phyloP scores from a whole-genome alignment of 805 yeast genomes.

The Yueomyces sinensis region DNA sequence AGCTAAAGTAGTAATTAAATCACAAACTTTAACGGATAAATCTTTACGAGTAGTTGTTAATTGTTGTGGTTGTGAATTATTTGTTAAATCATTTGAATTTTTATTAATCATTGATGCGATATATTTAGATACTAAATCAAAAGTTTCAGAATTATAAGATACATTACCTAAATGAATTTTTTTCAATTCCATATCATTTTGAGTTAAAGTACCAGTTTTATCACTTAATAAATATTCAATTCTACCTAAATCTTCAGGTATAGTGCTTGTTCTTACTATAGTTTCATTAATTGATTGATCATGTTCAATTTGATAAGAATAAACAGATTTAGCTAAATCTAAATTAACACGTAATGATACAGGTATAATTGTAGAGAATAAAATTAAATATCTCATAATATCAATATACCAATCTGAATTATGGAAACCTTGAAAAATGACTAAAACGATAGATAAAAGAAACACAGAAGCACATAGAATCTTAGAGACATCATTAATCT shows the following conservation, averaged over 20 bases:
- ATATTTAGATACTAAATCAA: conserved; percentile 74
- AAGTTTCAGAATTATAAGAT: conserved; percentile 81
- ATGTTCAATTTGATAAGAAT: conserved; percentile 88
- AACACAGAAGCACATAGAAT: conserved; percentile 82
- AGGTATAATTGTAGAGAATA: conserved; percentile 92
- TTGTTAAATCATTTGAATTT: conserved; percentile 4
- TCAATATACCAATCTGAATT: conserved; percentile 74
- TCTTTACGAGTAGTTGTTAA: conserved; percentile 41
- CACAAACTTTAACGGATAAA: conserved; percentile 61
- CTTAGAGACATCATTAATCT: conserved; percentile 79
- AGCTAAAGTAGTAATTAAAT: conserved; percentile 69
- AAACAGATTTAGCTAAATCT: conserved; percentile 90
- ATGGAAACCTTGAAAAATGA: conserved; percentile 66
- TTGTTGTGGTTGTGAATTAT: conserved; percentile 6
- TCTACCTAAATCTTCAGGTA: conserved; percentile 95
- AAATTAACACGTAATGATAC: conserved; percentile 88
- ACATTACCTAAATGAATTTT: conserved; percentile 88
- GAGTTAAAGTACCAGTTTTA: conserved; percentile 95
- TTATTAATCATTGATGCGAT: conserved; percentile 26
- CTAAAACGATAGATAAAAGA: conserved; percentile 59
- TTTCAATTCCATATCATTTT: conserved; percentile 94
- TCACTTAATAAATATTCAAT: conserved; percentile 86
- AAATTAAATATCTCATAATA: conserved; percentile 76
- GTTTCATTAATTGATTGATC: conserved; percentile 74
- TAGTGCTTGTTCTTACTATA: conserved; percentile 90